phyloP scores from a whole-genome alignment of 441 rosid genomes.

The Aleurites moluccanus region DNA sequence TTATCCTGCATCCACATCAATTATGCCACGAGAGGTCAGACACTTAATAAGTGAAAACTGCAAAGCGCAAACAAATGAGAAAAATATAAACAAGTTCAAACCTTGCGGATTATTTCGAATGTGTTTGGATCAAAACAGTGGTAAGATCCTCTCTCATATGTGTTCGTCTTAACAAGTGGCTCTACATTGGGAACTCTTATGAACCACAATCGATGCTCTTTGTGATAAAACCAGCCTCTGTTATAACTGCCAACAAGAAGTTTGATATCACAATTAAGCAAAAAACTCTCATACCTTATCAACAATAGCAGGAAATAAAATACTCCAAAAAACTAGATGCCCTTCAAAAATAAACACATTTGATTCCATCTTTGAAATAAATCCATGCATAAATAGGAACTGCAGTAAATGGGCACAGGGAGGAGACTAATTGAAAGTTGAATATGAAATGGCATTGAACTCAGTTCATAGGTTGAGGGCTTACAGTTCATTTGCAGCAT shows the following conservation, averaged over 20 bases:
- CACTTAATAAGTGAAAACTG: background rate
- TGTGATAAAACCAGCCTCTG: slow-evolving; percentile 92
- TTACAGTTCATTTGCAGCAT: slow-evolving; percentile 96
- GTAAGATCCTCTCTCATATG: slow-evolving; percentile 86
- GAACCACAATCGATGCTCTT: slow-evolving; percentile 78
- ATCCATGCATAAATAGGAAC: background rate
- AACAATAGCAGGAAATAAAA: background rate
- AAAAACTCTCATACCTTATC: background rate
- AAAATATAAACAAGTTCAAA: slow-evolving; percentile 21
- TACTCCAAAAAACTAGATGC: background rate
- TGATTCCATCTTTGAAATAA: background rate
- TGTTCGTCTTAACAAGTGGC: slow-evolving; percentile 77
- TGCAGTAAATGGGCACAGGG: background rate
- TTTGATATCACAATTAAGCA: background rate
- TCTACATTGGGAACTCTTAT: slow-evolving; percentile 66
- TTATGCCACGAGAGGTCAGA: background rate
- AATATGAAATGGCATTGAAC: background rate
- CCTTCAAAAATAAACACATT: background rate
- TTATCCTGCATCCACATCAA: slow-evolving; percentile 68
- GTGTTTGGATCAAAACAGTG: slow-evolving; percentile 81
- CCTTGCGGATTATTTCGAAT: slow-evolving; percentile 78
- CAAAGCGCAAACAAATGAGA: background rate
- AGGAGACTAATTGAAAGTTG: background rate
- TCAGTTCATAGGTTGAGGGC: slow-evolving; percentile 24
- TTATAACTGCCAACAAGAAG: slow-evolving; percentile 56